These are phyloP conservation scores for Aureobasidium lini DNA, from an alignment of 2,329 filamentous ascomycete species.

Conservation along the genomic window DNA sequence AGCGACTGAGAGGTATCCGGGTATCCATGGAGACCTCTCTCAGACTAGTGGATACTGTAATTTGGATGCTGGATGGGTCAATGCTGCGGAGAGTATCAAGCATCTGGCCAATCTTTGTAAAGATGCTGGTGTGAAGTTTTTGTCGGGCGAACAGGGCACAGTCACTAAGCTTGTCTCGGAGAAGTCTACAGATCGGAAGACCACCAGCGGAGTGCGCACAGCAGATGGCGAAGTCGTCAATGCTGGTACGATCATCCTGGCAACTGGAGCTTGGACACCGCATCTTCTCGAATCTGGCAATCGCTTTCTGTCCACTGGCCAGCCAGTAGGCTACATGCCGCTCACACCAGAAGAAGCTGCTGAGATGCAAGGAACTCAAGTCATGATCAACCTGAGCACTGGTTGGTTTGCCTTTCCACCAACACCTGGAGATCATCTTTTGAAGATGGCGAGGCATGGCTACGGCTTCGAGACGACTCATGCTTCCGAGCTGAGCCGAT, in stretches of 20 bases:
- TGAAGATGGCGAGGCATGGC: conserved; percentile 38
- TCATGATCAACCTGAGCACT: conserved; percentile 59
- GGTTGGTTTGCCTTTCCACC: conserved; percentile 68
- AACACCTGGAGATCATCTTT: conserved; percentile 32
- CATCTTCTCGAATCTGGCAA: conserved; percentile 20
- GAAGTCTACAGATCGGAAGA: too few relatives aligned
- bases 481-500: conserved; percentile 31
- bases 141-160: neutral
- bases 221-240: neutral
- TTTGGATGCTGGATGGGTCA: neutral
- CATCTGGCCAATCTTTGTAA: neutral
- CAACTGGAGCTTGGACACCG: conserved; percentile 23
- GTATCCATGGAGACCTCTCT: neutral
- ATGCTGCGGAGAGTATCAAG: neutral
- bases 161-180: neutral
- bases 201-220: neutral
- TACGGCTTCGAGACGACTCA: conserved; percentile 29
- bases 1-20: neutral
- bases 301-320: conserved; percentile 57
- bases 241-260: conserved; percentile 20
- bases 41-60: neutral
- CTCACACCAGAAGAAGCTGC: conserved; percentile 62
- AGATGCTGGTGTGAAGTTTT: neutral
- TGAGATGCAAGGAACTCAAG: conserved; percentile 56
- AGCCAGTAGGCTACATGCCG: conserved; percentile 66